Evolutionary conservation across 2,329 filamentous ascomycete species (phyloP).

Genomic region (Parastagonospora nodorum): DNA sequence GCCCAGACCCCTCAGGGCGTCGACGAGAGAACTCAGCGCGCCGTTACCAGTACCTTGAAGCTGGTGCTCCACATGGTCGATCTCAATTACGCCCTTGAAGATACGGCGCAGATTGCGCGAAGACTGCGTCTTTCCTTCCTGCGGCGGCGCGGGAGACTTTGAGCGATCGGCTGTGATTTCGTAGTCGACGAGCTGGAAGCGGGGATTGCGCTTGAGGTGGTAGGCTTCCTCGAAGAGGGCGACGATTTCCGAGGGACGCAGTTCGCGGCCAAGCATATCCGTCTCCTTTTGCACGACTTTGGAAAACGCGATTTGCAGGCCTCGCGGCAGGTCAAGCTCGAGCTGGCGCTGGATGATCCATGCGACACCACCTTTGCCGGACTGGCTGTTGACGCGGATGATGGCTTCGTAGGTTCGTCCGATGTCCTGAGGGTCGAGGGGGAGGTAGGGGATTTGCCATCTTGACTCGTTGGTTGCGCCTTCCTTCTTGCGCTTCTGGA

Average conservation of each 20-base stretch:
- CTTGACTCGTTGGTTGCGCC: slow-evolving; percentile 65
- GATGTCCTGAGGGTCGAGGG: slow-evolving; percentile 90
- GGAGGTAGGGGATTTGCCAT: slow-evolving; percentile 91
- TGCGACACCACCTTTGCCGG: slow-evolving; percentile 90
- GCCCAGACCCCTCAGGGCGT: slow-evolving; percentile 77
- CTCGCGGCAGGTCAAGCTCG: slow-evolving; percentile 88
- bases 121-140: slow-evolving; percentile 72
- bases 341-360: slow-evolving; percentile 92
- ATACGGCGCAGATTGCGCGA: slow-evolving; percentile 78
- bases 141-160: slow-evolving; percentile 70
- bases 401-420: slow-evolving; percentile 97
- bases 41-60: slow-evolving; percentile 85
- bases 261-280: slow-evolving; percentile 80
- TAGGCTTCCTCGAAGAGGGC: slow-evolving; percentile 88
- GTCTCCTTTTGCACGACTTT: slow-evolving; percentile 82
- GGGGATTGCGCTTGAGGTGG: slow-evolving; percentile 79
- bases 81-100: slow-evolving; percentile 82
- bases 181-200: slow-evolving; percentile 89
- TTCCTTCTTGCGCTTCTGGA: slow-evolving; percentile 69
- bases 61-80: slow-evolving; percentile 79
- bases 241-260: slow-evolving; percentile 82
- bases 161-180: slow-evolving; percentile 85
- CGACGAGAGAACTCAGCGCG: slow-evolving; percentile 85
- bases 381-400: slow-evolving; percentile 96
- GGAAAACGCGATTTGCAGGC: slow-evolving; percentile 89